phyloP scores from a whole-genome alignment of 2,329 filamentous ascomycete species.

The Aspergillus versicolor region DNA sequence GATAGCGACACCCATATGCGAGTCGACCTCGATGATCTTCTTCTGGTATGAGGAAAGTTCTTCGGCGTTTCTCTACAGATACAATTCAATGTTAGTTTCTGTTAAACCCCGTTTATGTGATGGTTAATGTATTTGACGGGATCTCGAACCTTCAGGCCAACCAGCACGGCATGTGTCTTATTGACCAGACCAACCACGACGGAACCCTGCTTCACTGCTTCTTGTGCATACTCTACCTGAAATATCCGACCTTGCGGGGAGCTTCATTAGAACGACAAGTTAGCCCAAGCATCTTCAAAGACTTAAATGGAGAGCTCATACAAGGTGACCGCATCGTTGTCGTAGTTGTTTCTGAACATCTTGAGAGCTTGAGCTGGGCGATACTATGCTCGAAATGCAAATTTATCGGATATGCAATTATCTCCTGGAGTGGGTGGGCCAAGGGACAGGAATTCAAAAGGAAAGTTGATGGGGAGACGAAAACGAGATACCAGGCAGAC shows the following conservation, averaged over 20 bases:
- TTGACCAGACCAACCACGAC: constrained; percentile 95
- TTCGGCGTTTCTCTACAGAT: constrained; percentile 84
- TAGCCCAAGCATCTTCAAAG: constrained; percentile 16
- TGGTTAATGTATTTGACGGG: constrained; percentile 1
- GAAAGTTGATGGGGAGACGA: constrained; percentile 13
- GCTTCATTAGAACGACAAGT: constrained; percentile 51
- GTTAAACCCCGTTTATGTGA: too few relatives aligned
- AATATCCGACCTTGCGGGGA: constrained; percentile 99
- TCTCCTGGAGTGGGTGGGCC: neutral
- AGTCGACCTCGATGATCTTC: constrained; percentile 96
- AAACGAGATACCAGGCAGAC: constrained; percentile 28
- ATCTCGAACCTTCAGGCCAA: constrained; percentile 80
- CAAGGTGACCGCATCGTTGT: constrained; percentile 99
- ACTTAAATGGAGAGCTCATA: constrained; percentile 44
- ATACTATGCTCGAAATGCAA: neutral
- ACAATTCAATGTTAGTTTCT: constrained; percentile 3
- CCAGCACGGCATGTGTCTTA: constrained; percentile 96
- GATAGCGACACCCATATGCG: constrained; percentile 92
- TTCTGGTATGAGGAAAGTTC: constrained; percentile 99
- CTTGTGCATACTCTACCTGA: constrained; percentile 97
- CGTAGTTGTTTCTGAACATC: constrained; percentile 99
- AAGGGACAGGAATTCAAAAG: constrained; percentile 7
- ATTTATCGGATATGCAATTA: neutral
- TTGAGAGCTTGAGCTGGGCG: constrained; percentile 10
- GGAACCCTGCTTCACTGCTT: constrained; percentile 98